Evolutionary conservation across 371 early-diverging fungal genomes (phyloP), one percentile per base, ranked within the genome.

Genomic region (Smittium mucronatum): DNA sequence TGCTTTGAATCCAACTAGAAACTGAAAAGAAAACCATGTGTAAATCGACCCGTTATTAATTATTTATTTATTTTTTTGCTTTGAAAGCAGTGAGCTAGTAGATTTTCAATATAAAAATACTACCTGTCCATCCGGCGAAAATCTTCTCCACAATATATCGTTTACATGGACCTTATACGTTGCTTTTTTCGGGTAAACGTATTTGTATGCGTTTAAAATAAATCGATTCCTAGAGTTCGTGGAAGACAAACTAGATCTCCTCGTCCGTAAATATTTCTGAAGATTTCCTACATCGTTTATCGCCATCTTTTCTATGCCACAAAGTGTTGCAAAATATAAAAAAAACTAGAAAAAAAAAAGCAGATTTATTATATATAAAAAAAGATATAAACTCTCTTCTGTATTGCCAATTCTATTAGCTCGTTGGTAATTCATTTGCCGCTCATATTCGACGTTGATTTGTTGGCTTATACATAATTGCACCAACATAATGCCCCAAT

Each of bases 41-140:
- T 5, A n/a, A 33, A 25, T 65, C 26, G 34, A 32, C 5, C 5
- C 26, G 36, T 21, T 31, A 34, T 31, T 65, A 65, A 65, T n/a
- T n/a, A n/a, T n/a, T n/a, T n/a, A n/a, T n/a, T n/a, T n/a, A n/a
- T n/a, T n/a, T n/a, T n/a, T n/a, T n/a, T n/a, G n/a, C n/a, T n/a
- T n/a, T n/a, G n/a, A 15, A 65, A 32, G 11, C 34, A n/a, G 2
- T 32, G n/a, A 33, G n/a, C 21, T 5, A 65, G 34, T 33, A 34
- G 15, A 33, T 21, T n/a, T 33, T 32, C n/a, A 2, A 33, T 17
- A 11, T 31, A 5, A 33, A 11, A n/a, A 5, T 65, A 25, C 17
- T 75, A 75, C 76, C 68, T 75, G 72, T 34, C 79, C 79, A 59
- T 78, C 79, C 0, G 79, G 80, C 1, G 79, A 73, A 66, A 78